Evolutionary conservation across 2,329 filamentous ascomycete genomes (phyloP), one percentile per base, ranked within the genome.

Genomic region (Alternaria solani): DNA sequence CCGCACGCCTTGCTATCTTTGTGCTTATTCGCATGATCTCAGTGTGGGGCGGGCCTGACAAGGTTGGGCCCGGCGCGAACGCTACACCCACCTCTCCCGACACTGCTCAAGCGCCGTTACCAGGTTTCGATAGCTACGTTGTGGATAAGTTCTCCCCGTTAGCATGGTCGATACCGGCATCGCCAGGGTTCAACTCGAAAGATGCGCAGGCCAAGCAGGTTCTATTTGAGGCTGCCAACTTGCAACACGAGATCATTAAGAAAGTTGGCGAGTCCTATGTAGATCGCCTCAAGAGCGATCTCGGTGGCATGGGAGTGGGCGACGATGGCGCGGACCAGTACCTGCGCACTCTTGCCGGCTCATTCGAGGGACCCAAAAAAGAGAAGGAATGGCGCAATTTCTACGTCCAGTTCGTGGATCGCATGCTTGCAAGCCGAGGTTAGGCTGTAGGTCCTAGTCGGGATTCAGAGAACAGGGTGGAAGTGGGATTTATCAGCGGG

Each of bases 121-220:
- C 94, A 2, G 94, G 95, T 7, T 99, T 99, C 75, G 93, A 97
- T 69, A 86, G 87, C 57, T 98, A 97, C 80, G 91, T 97, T 79
- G 91, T 98, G 59, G 88, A 91, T 43, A 88, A 91, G 23, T 97
- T 99, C 81, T 94, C 96, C 59, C 87, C 91, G 0, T 85, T 96
- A 7, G 94, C 91, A 77, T 99, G 95, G 95, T 91, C 92, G 41
- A 89, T 98, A 7, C 88, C 96, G 36, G 88, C 88, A 39, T 91
- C 94, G 44, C 84, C 90, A 6, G 86, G 86, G 20, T 97, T 98
- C 84, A 91, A 91, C 65, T 88, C 92, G 1, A 89, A 89, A 64
- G 95, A 99, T 76, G 93, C 94, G 1, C 93, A 97, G 81, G 91
- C 91, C 34, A 91, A 91, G 76, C 91, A 94, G 78, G 91, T 97